Base-by-base conservation (phyloP, 2,329 filamentous ascomycete genomes). In the Penicillium sclerotiorum region DNA sequence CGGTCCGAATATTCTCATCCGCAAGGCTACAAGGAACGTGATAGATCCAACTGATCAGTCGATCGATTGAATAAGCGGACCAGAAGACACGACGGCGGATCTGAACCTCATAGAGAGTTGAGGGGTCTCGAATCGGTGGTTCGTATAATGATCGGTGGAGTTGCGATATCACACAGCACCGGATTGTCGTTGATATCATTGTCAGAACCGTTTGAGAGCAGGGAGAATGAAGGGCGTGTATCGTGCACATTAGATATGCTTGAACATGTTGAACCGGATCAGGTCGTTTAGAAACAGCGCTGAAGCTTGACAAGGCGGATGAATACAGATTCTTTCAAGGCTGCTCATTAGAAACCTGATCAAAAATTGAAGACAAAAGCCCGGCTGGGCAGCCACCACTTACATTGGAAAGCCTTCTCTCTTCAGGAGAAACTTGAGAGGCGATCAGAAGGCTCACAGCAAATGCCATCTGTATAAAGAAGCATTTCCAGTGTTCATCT, bases 11-110 rank as follows among this genome's bases (percentile, higher is more conserved):
- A 12, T 57, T 46, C 20, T 55, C 52, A 13, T 57, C 55, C 9
- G 41, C 42, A 2, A 57, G 46, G 33, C 52, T 55, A 27, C 55
- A 55, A 1, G 55, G 52, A 9, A 57, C 52, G n/a, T 53, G 47
- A 20, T 53, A 57, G 27, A 57, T 55, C 52, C 55, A 55, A 32
- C 55, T 55, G 18, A 53, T 43, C 13, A 57, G 40, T 28, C 52
- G 47, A 52, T 57, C 55, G 18, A 57, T 45, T 6, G 55, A 47
- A 39, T 57, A 57, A 8, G 52, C 52, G 11, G 55, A 57, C 55
- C 55, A 57, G 30, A 57, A 57, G 1, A 55, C 55, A 28, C 55
- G 45, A 11, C 55, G 55, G 13, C 55, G 55, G 4, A 54, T 53
- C 28, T 57, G 55, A 18, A 55, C 25, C n/a, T 53, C 33, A 4